These are phyloP conservation scores for Brassica incana DNA, from an alignment of 345 rosid species.

Conservation along the genomic window DNA sequence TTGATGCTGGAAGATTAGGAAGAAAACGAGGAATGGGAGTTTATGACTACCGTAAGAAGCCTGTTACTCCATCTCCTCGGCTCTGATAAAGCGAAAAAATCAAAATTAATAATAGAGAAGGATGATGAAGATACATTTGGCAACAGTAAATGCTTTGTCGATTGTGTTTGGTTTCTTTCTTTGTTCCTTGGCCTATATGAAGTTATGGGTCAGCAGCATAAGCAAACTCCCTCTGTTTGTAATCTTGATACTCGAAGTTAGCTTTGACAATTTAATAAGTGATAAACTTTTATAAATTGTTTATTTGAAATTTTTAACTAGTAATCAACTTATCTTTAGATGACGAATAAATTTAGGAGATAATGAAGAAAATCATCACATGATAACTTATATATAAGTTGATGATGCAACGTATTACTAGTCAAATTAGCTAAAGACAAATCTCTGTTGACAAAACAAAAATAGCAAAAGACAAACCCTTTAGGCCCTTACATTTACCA, in stretches of 20 bases:
- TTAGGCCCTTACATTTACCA: too few relatives aligned
- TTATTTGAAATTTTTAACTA: too few relatives aligned
- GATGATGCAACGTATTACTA: constrained; percentile 27
- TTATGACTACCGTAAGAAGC: constrained; percentile 53
- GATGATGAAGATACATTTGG: not conserved
- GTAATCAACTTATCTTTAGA: not conserved
- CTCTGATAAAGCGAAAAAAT: constrained; percentile 45
- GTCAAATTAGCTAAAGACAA: constrained; percentile 28
- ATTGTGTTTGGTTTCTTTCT: not conserved
- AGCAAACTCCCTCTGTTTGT: not conserved
- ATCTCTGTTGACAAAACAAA: not conserved
- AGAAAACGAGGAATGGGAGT: constrained; percentile 77
- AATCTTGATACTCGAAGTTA: not conserved
- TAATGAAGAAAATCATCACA: constrained; percentile 19
- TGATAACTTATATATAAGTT: constrained; percentile 18
- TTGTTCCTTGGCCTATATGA: not conserved
- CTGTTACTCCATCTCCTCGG: constrained; percentile 41
- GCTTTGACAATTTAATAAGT: not conserved
- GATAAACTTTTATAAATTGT: not conserved
- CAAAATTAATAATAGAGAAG: not conserved
- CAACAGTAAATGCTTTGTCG: constrained; percentile 2
- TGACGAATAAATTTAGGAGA: constrained; percentile 32
- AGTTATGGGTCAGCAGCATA: not conserved
- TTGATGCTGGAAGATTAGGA: constrained; percentile 83
- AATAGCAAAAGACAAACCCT: constrained; percentile 9